Percentiles rank a stretch among this genome's conserved stretches.
phyloP scores from a whole-genome alignment of 331 rosid species.

The Acacia concinna region DNA sequence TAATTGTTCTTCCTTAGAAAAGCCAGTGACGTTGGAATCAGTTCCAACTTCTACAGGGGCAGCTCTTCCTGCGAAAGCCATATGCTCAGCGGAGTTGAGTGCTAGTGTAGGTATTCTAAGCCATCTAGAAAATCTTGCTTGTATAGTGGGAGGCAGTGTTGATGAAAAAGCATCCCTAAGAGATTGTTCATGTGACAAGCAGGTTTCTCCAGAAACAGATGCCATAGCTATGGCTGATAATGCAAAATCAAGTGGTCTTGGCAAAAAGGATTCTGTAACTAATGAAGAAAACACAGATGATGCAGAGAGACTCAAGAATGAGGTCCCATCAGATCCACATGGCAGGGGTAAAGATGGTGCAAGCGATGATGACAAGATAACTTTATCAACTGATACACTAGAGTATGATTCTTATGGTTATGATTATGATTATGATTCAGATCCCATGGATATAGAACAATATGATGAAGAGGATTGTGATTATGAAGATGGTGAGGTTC shows the following conservation, averaged over 20 bases:
- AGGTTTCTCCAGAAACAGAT: slow-evolving; percentile 32
- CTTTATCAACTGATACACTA: slow-evolving; percentile 58
- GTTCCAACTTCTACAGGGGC: slow-evolving; percentile 31
- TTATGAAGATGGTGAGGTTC: slow-evolving; percentile 86
- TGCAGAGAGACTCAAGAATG: slow-evolving; percentile 34
- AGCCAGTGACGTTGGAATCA: neutral
- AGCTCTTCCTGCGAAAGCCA: slow-evolving; percentile 30
- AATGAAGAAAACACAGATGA: slow-evolving; percentile 36
- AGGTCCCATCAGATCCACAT: slow-evolving; percentile 35
- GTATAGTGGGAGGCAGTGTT: slow-evolving; percentile 16
- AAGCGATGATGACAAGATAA: slow-evolving; percentile 82
- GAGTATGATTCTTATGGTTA: slow-evolving; percentile 65
- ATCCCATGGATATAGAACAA: slow-evolving; percentile 51
- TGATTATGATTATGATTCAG: slow-evolving; percentile 83
- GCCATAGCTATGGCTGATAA: slow-evolving; percentile 20
- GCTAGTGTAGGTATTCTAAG: slow-evolving; percentile 30
- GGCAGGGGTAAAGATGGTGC: slow-evolving; percentile 55
- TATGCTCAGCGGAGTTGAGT: slow-evolving; percentile 41
- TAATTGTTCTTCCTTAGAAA: slow-evolving; percentile 24
- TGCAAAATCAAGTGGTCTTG: slow-evolving; percentile 37
- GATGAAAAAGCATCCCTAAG: slow-evolving; percentile 32
- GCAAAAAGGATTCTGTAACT: slow-evolving; percentile 28
- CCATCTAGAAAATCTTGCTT: slow-evolving; percentile 23
- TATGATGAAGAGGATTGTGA: slow-evolving; percentile 65
- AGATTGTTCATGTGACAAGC: slow-evolving; percentile 40